A percentile compares a stretch with the other conserved stretches of the same genome.
Evolutionary conservation across 2,329 filamentous ascomycete species (phyloP).

Genomic region (Colletotrichum eremochloae): DNA sequence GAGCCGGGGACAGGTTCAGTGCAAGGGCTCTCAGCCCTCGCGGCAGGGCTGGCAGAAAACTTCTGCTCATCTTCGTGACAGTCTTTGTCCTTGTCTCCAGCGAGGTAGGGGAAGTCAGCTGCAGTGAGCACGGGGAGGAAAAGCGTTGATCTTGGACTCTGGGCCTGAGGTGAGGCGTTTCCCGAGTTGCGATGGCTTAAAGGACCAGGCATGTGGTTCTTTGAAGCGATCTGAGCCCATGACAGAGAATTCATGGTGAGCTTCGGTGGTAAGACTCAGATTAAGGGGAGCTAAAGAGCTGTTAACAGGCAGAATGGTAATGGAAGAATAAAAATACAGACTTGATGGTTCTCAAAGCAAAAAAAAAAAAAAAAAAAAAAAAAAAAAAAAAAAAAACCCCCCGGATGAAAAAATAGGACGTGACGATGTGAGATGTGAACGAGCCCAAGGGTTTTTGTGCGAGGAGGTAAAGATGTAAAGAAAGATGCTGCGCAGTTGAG

Average conservation of each 20-base stretch:
- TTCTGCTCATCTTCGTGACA: background rate
- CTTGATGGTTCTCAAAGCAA: background rate
- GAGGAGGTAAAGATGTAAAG: background rate
- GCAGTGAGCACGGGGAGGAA: background rate
- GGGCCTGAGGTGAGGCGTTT: background rate
- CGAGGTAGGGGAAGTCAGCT: constrained; percentile 2
- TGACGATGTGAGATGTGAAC: background rate
- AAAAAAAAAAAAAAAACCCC: background rate
- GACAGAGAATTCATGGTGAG: constrained; percentile 11
- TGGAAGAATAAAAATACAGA: background rate
- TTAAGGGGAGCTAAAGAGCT: background rate
- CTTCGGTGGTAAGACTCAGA: no score
- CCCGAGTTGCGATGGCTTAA: background rate
- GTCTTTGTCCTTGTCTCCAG: background rate
- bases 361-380: background rate
- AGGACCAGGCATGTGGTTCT: constrained; percentile 3
- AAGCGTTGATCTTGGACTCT: background rate
- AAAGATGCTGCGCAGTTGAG: background rate
- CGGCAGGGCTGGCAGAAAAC: background rate
- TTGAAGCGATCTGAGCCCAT: constrained; percentile 26
- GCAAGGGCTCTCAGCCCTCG: background rate
- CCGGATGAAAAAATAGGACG: no score
- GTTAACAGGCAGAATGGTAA: background rate
- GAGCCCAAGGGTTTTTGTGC: background rate
- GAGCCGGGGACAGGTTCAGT: background rate